A percentile compares a stretch with the other conserved stretches of the same genome.
phyloP scores from a whole-genome alignment of 768 basidiomycete species.

The Mycena maculata region DNA sequence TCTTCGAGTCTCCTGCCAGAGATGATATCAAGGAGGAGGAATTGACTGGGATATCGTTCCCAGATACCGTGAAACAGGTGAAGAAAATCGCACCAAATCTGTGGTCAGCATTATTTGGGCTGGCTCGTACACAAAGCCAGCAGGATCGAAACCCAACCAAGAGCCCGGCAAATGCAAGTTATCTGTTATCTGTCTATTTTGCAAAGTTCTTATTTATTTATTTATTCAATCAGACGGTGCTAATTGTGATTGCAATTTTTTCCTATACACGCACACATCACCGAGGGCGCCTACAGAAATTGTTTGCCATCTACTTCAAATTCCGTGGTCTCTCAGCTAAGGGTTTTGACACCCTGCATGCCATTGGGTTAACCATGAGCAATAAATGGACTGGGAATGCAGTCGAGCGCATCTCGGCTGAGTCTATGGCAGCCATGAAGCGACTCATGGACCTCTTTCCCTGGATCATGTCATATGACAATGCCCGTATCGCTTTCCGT shows the following conservation, averaged over 20 bases:
- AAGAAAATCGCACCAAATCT: background rate
- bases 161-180: conserved; percentile 7
- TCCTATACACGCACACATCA: conserved; percentile 11
- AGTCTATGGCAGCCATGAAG: conserved; percentile 40
- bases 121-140: background rate
- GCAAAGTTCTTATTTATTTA: no score
- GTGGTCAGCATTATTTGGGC: background rate
- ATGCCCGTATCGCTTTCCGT: conserved; percentile 49
- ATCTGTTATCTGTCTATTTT: background rate
- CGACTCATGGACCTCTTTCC: conserved; percentile 39
- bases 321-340: conserved; percentile 37
- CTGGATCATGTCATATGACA: conserved; percentile 51
- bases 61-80: background rate
- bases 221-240: conserved; percentile 5
- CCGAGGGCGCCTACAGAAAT: conserved; percentile 35
- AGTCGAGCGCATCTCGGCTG: conserved; percentile 45
- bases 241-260: conserved; percentile 2
- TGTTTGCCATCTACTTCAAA: conserved; percentile 42
- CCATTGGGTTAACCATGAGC: conserved; percentile 38
- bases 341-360: conserved; percentile 39
- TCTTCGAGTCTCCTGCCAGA: conserved; percentile 6
- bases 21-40: conserved; percentile 15
- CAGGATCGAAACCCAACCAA: conserved; percentile 8
- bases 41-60: background rate
- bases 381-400: conserved; percentile 43